Percentiles rank a stretch among this genome's conserved stretches.
phyloP scores from a whole-genome alignment of 371 early-diverging fungal genomes.

The Mortierella sp. region DNA sequence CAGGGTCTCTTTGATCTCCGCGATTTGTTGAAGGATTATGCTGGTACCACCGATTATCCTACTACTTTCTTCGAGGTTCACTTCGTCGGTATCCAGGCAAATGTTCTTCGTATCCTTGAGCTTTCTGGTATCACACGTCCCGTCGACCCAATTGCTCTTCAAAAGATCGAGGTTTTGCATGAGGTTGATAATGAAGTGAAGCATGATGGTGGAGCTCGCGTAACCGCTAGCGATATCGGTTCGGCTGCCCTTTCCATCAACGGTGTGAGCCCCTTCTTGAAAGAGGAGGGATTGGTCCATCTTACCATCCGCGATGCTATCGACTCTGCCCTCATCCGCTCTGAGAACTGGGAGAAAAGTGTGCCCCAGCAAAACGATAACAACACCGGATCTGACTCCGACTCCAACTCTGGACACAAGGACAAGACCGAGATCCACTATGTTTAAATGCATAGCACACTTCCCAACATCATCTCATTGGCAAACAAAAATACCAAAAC shows the following conservation, averaged over 20 bases:
- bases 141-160: slow-evolving; percentile 40
- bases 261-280: slow-evolving; percentile 46
- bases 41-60: slow-evolving; percentile 54
- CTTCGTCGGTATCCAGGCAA: slow-evolving; percentile 52
- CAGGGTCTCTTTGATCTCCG: slow-evolving; percentile 77
- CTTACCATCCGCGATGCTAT: slow-evolving; percentile 50
- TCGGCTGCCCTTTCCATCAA: slow-evolving; percentile 20
- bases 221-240: slow-evolving; percentile 11
- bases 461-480: neutral
- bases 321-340: slow-evolving; percentile 41
- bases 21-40: slow-evolving; percentile 64
- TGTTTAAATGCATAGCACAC: slow-evolving; percentile 15
- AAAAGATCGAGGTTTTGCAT: slow-evolving; percentile 37
- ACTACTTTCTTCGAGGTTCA: slow-evolving; percentile 52
- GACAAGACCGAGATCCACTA: slow-evolving; percentile 37
- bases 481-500: slow-evolving; percentile 8
- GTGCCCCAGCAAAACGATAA: neutral
- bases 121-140: slow-evolving; percentile 61
- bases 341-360: slow-evolving; percentile 21
- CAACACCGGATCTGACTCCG: slow-evolving; percentile 22
- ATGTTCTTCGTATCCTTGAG: slow-evolving; percentile 52
- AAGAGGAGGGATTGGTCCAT: slow-evolving; percentile 54
- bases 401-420: slow-evolving; percentile 23
- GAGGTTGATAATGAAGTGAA: slow-evolving; percentile 8
- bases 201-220: neutral